Percentiles rank a stretch among this genome's conserved stretches.
phyloP scores from a whole-genome alignment of 1,284 basidiomycete species.

The Tylopilus orsonianus region DNA sequence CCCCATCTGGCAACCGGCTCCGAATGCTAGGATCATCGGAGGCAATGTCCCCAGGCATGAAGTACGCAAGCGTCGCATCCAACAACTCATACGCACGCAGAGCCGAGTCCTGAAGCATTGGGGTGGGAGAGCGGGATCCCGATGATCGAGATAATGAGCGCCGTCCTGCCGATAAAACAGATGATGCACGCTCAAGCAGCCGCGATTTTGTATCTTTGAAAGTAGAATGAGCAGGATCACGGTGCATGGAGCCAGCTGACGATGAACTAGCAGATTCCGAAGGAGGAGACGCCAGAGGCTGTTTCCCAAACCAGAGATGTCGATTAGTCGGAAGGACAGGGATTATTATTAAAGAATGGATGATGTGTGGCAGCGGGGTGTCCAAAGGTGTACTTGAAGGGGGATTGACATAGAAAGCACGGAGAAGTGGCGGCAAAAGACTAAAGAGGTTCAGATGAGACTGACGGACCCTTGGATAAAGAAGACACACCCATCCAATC shows the following conservation, averaged over 20 bases:
- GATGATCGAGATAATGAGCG: constrained; percentile 55
- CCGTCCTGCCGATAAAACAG: constrained; percentile 50
- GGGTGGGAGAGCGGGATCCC: constrained; percentile 39
- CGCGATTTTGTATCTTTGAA: constrained; percentile 43
- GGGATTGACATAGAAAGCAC: constrained; percentile 59
- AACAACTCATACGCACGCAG: constrained; percentile 65
- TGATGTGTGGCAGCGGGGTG: constrained; percentile 68
- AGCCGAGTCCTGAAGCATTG: constrained; percentile 49
- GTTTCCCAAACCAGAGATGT: constrained; percentile 46
- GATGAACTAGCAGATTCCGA: constrained; percentile 26
- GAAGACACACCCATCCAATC: constrained; percentile 59
- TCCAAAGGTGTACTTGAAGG: constrained; percentile 61
- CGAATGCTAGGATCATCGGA: constrained; percentile 63
- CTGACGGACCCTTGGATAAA: neutral
- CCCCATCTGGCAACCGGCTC: constrained; percentile 46
- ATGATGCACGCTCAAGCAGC: constrained; percentile 63
- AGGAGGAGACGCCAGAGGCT: constrained; percentile 3
- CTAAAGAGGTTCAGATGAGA: constrained; percentile 27
- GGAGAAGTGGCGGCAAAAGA: constrained; percentile 58
- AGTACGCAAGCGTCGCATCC: constrained; percentile 59
- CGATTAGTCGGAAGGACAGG: constrained; percentile 59
- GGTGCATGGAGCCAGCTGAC: constrained; percentile 16
- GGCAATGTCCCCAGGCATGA: constrained; percentile 63
- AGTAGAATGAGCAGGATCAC: constrained; percentile 5
- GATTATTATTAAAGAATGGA: constrained; percentile 72